These are phyloP conservation scores for Artemisia argyi DNA, from an alignment of 129 eudicot species.

Conservation along the genomic window DNA sequence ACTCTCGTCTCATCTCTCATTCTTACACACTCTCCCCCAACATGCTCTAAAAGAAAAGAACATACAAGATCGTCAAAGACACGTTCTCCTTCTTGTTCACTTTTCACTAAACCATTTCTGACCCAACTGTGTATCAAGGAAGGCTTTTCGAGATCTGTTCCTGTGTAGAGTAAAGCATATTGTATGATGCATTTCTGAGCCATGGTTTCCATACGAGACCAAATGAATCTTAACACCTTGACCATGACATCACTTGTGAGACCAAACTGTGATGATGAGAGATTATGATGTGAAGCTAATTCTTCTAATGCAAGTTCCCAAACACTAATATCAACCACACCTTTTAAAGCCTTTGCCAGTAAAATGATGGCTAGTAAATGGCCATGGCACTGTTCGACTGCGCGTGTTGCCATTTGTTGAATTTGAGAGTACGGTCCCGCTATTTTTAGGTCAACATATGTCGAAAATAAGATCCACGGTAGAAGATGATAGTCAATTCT, in stretches of 20 bases:
- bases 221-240: constrained; percentile 14
- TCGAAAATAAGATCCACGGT: constrained; percentile 21
- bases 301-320: constrained; percentile 20
- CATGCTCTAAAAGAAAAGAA: constrained; percentile 7
- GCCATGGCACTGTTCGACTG: constrained; percentile 13
- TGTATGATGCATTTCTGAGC: constrained; percentile 16
- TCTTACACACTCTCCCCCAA: constrained; percentile 1
- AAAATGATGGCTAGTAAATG: constrained; percentile 21
- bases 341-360: constrained; percentile 13
- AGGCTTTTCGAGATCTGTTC: background rate
- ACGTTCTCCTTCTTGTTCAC: too few relatives aligned
- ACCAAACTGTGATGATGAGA: constrained; percentile 6
- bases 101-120: too few relatives aligned
- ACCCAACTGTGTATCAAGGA: background rate
- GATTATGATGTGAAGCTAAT: constrained; percentile 3
- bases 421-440: background rate
- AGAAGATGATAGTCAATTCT: constrained; percentile 16
- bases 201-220: constrained; percentile 4
- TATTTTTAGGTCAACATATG: background rate
- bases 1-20: constrained; percentile 20
- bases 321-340: background rate
- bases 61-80: too few relatives aligned
- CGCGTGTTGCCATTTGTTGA: background rate
- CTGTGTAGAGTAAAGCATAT: background rate
- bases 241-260: constrained; percentile 12